phyloP scores from a whole-genome alignment of 1,139 yeast species.

The Blastobotrys serpentis region DNA sequence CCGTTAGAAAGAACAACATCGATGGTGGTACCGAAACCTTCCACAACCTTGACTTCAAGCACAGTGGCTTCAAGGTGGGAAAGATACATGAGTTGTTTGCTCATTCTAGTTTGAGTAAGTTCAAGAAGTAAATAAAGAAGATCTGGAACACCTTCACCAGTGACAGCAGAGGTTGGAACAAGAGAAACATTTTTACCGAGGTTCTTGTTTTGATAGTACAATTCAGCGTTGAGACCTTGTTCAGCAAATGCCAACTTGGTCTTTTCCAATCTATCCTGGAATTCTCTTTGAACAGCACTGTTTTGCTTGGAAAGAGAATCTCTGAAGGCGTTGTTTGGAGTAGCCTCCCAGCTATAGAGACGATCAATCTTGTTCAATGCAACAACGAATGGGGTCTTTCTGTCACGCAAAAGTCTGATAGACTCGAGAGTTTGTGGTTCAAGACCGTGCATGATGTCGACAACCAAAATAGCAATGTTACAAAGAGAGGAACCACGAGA shows the following conservation, averaged over 20 bases:
- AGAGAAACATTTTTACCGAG: conserved; percentile 90
- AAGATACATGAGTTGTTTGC: conserved; percentile 95
- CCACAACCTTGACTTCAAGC: conserved; percentile 96
- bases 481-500: conserved; percentile 98
- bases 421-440: conserved; percentile 98
- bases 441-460: conserved; percentile 98
- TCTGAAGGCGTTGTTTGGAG: conserved; percentile 92
- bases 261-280: conserved; percentile 79
- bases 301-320: conserved; percentile 83
- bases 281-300: conserved; percentile 85
- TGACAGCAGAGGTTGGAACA: conserved; percentile 97
- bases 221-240: conserved; percentile 97
- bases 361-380: conserved; percentile 97
- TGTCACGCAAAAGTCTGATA: conserved; percentile 83
- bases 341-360: conserved; percentile 88
- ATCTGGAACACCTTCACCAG: conserved; percentile 99
- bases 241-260: conserved; percentile 92
- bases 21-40: conserved; percentile 98
- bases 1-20: conserved; percentile 97
- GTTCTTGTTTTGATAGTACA: conserved; percentile 92
- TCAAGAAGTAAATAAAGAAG: conserved; percentile 92
- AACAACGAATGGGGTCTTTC: conserved; percentile 96
- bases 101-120: conserved; percentile 97
- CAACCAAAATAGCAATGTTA: conserved; percentile 97
- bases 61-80: conserved; percentile 93